Evolutionary conservation across 805 yeast genomes (phyloP), one percentile per base, ranked within the genome.

Genomic region (Ogataea corticis): DNA sequence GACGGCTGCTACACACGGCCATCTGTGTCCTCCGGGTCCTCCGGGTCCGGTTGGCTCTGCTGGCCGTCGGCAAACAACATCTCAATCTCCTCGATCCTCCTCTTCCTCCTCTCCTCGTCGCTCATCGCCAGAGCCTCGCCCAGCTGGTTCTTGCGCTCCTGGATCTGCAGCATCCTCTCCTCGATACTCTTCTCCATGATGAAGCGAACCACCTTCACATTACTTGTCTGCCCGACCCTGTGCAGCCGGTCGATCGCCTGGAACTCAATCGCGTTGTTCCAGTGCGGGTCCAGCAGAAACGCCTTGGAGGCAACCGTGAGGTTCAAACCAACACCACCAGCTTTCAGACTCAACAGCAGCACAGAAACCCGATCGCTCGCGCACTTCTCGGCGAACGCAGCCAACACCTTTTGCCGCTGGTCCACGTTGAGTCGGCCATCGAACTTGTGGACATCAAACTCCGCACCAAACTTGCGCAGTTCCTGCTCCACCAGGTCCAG

Each of bases 241-340:
- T 91, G 97, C 14, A 92, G 77, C 56, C 98, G 66, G 66, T 90
- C 96, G 48, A 90, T 87, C 0, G 96, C 96, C 63, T 89, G 97
- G 41, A 87, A 88, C 57, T 89, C 96, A 43, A 85, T 80, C 39
- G 96, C 87, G 37, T 88, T 95, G 25, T 94, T 87, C 97, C 97
- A 91, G 94, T 96, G 91, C 0, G 97, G 97, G 58, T 91, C 97
- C 88, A 92, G 85, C 78, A 91, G 75, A 55, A 82, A 89, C 2
- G 95, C 97, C 29, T 79, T 75, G 0, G 87, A 84, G 0, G 97
- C 96, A 41, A 83, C 80, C 0, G 96, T 91, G 49, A 91, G 69
- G 59, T 91, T 91, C 50, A 91, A 71, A 0, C 97, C 97, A 11
- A 90, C 96, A 7, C 97, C 97, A 18, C 97, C 97, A 0, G 97